Base-by-base conservation (phyloP, 2,329 filamentous ascomycete species). In the Ramichloridium luteum region DNA sequence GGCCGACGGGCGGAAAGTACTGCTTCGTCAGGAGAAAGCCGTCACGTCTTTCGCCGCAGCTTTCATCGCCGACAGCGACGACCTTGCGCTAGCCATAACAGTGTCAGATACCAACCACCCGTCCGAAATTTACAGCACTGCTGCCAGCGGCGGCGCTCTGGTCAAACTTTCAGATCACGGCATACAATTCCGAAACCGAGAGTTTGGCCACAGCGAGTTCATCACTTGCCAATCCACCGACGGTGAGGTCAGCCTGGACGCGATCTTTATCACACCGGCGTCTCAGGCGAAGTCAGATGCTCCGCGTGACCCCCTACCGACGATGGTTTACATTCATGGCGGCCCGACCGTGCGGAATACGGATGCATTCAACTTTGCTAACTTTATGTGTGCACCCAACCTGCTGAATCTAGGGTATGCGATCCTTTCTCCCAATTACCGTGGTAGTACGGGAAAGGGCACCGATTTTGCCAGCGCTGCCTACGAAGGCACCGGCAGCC, bases 391-490 rank as follows among this genome's bases (percentile, higher is more conserved):
- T 48, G 38, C 47, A 1, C 49, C 55, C 2, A 48, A 48, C 11
- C 39, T 60, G 6, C 46, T 61, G 3, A 34, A 47, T 4, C 44
- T 47, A 6, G 58, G 59, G n/a, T 60, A 58, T 25, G 52, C 47
- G 1, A 31, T 62, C n/a, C 44, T 63, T 3, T 40, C 51, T 2
- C 47, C 53, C 0, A 56, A 62, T 32, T 62, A 62, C 28, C 55
- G 58, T 9, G 60, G 60, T 14, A 49, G 51, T 13, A 45, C 35
- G 9, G 51, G 50, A 0, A 49, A 49, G 1, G 56, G 59, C 1
- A 44, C 56, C 15, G 33, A 38, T 2, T 61, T 54, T 23, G 56
- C 55, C 2, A 37, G 39, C 1, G 54, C 53, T 25, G 49, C 44
- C 4, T 23, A 35, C 3, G 45, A 46, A 2, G 51, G 53, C 2